Conservation (phyloP, 768 basidiomycete genomes). For the Pleurotus ostreatus region DNA sequence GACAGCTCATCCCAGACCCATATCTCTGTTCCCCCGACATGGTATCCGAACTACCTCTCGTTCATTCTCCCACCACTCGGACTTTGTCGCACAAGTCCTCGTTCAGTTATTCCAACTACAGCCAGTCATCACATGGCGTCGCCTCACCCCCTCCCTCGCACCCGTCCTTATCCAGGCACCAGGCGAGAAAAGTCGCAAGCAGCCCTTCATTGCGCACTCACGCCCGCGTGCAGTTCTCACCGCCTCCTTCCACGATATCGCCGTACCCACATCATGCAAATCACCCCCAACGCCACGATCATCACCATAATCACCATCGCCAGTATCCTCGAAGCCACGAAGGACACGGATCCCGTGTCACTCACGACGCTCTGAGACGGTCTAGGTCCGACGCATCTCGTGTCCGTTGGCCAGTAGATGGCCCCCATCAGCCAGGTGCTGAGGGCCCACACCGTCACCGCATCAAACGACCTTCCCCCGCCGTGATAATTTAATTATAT, state of each 20-base stretch:
- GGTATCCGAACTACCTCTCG: not conserved
- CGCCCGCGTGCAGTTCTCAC: not conserved
- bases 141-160: not conserved
- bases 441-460: not conserved
- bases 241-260: not conserved
- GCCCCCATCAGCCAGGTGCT: not conserved
- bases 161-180: not conserved
- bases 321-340: not conserved
- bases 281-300: not conserved
- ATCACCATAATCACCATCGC: not conserved
- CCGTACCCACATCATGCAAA: not conserved
- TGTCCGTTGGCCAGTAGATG: not conserved
- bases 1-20: not conserved
- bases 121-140: not conserved
- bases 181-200: not conserved
- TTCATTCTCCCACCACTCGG: not conserved
- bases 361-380: not conserved
- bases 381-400: not conserved
- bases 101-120: not conserved
- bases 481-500: slow-evolving; percentile 14
- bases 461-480: not conserved
- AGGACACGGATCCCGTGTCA: not conserved
- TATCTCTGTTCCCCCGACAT: not conserved
- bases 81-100: not conserved
- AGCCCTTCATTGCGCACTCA: not conserved